Percentiles rank a stretch among this genome's conserved stretches.
These are phyloP conservation scores for Ampelocalamus luodianensis DNA, from an alignment of 176 grass and related monocot species.

Conservation along the genomic window DNA sequence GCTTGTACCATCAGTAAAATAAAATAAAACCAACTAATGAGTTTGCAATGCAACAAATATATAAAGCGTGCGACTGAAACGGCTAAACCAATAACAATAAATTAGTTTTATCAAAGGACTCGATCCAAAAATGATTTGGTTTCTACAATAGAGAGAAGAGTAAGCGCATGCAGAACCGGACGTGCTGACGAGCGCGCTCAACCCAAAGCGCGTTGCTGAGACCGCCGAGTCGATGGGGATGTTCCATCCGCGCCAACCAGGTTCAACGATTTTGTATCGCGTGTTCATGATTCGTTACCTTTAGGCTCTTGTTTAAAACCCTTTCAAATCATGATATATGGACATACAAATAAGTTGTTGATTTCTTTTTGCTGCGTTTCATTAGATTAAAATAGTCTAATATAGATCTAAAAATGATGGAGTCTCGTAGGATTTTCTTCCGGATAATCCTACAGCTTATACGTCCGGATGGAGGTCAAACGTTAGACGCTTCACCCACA, in stretches of 20 bases:
- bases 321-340: no score
- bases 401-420: no score
- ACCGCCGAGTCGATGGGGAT: background rate
- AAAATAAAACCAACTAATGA: background rate
- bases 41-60: background rate
- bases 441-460: no score
- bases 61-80: background rate
- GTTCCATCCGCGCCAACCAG: background rate
- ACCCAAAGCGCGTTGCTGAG: background rate
- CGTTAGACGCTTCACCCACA: no score
- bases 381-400: no score
- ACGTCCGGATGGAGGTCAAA: no score
- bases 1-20: background rate
- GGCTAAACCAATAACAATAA: background rate
- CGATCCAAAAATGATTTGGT: background rate
- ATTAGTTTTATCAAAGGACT: background rate
- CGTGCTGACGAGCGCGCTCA: constrained; percentile 26
- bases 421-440: no score
- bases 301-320: no score
- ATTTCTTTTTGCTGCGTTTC: no score
- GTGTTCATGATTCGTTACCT: background rate
- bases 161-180: background rate
- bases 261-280: background rate
- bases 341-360: no score
- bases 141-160: background rate